Percentiles rank a stretch among this genome's conserved stretches.
These are phyloP conservation scores for Cyclotella kingstonii DNA, from an alignment of 108 stramenopile species.

Conservation along the genomic window DNA sequence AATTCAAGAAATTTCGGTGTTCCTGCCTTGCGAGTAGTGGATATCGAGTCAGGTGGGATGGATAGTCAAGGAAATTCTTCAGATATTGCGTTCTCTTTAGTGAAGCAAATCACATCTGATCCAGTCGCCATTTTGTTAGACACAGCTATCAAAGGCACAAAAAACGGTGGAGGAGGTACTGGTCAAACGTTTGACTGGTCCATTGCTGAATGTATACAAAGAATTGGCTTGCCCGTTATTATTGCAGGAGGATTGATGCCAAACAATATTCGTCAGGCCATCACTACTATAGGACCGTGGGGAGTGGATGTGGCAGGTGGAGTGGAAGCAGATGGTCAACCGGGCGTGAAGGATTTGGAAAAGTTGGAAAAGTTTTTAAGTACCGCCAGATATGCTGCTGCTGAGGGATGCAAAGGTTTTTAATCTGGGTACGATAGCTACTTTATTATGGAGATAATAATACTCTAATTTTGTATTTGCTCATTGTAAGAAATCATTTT, in stretches of 20 bases:
- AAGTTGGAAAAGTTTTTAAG: conserved; percentile 79
- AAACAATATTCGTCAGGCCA: conserved; percentile 82
- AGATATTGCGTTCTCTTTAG: conserved; percentile 57
- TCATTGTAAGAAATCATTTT: too few species aligned
- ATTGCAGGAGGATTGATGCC: conserved; percentile 94
- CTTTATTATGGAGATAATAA: too few species aligned
- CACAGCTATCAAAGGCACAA: conserved; percentile 86
- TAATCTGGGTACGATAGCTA: too few species aligned
- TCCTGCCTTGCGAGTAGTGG: conserved; percentile 91
- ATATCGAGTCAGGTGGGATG: conserved; percentile 74
- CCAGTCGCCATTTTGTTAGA: conserved; percentile 90
- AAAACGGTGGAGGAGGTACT: conserved; percentile 84
- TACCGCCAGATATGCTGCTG: conserved; percentile 67
- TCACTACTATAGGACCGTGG: conserved; percentile 74
- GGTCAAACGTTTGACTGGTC: conserved; percentile 94
- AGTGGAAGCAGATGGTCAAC: conserved; percentile 83
- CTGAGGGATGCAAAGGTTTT: conserved; percentile 81
- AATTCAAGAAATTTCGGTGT: conserved; percentile 67
- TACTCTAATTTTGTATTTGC: too few species aligned
- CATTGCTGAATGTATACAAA: conserved; percentile 82
- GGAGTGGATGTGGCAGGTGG: conserved; percentile 96
- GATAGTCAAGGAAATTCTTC: conserved; percentile 33
- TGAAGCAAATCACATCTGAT: conserved; percentile 62
- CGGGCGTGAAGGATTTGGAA: conserved; percentile 86
- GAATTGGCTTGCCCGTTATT: conserved; percentile 90